These are phyloP conservation scores for Phytophthora boehmeriae DNA, from an alignment of 352 stramenopile species.

Conservation along the genomic window DNA sequence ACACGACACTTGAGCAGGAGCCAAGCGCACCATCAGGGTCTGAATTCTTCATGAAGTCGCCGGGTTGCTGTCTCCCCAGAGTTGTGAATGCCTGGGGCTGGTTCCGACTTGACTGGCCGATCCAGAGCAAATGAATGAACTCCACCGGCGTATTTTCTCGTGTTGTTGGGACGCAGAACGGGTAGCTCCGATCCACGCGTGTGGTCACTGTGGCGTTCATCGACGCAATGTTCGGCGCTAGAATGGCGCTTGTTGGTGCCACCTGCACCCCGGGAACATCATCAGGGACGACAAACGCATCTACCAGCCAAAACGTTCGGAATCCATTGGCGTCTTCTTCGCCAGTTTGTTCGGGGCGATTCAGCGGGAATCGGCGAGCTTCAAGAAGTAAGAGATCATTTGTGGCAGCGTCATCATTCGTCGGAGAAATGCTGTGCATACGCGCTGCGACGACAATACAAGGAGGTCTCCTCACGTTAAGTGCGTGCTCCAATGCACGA, in stretches of 20 bases:
- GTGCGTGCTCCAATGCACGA: constrained; percentile 83
- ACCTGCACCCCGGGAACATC: constrained; percentile 73
- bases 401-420: constrained; percentile 4
- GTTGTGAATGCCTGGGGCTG: constrained; percentile 92
- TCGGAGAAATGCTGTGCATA: constrained; percentile 24
- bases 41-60: constrained; percentile 92
- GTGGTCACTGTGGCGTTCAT: constrained; percentile 90
- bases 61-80: constrained; percentile 87
- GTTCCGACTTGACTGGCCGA: constrained; percentile 87
- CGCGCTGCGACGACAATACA: constrained; percentile 78
- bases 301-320: constrained; percentile 82
- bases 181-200: constrained; percentile 87
- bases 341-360: constrained; percentile 92
- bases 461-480: constrained; percentile 87
- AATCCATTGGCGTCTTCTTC: constrained; percentile 90
- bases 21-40: constrained; percentile 79
- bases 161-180: constrained; percentile 93
- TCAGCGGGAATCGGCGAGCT: constrained; percentile 57
- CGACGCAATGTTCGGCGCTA: constrained; percentile 56
- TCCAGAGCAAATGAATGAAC: constrained; percentile 93
- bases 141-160: constrained; percentile 92
- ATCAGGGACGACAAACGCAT: constrained; percentile 56
- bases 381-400: constrained; percentile 18
- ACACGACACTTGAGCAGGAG: constrained; percentile 84
- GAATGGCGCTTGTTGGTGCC: constrained; percentile 73